Percentiles rank a stretch among this genome's conserved stretches.
Conservation (phyloP, 768 basidiomycete species). For the Paxillus involutus region DNA sequence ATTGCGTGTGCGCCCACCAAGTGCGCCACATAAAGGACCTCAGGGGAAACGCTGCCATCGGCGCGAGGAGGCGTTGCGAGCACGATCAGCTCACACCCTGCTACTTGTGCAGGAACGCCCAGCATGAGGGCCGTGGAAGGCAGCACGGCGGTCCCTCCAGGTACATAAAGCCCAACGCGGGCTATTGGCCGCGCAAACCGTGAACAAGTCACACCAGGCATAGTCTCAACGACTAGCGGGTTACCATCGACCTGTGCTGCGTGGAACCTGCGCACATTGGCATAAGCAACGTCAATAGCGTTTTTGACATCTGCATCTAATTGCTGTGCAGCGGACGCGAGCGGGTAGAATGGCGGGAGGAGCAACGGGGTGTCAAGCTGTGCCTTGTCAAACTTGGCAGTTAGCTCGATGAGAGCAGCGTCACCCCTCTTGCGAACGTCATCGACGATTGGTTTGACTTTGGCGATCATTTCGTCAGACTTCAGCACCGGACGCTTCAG, state of each 20-base stretch:
- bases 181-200: slow-evolving; percentile 95
- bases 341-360: slow-evolving; percentile 68
- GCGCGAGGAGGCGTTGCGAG: slow-evolving; percentile 94
- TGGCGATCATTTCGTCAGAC: slow-evolving; percentile 59
- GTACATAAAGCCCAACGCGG: slow-evolving; percentile 94
- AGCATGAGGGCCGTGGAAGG: slow-evolving; percentile 98
- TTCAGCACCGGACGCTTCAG: slow-evolving; percentile 89
- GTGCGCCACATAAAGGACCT: slow-evolving; percentile 95
- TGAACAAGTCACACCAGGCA: slow-evolving; percentile 96
- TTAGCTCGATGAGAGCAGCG: slow-evolving; percentile 80
- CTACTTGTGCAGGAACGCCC: slow-evolving; percentile 96
- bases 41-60: slow-evolving; percentile 92
- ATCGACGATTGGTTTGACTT: slow-evolving; percentile 93
- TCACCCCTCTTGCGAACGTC: slow-evolving; percentile 85
- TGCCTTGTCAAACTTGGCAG: slow-evolving; percentile 91
- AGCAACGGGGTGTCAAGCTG: slow-evolving; percentile 67
- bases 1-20: slow-evolving; percentile 89
- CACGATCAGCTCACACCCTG: slow-evolving; percentile 89
- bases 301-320: slow-evolving; percentile 63
- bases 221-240: slow-evolving; percentile 86
- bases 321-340: slow-evolving; percentile 50
- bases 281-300: slow-evolving; percentile 89
- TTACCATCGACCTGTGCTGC: slow-evolving; percentile 76
- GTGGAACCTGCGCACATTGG: slow-evolving; percentile 91
- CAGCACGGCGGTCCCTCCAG: slow-evolving; percentile 94